Base-by-base conservation (phyloP, 768 basidiomycete species). In the Strobilomyces confusus region DNA sequence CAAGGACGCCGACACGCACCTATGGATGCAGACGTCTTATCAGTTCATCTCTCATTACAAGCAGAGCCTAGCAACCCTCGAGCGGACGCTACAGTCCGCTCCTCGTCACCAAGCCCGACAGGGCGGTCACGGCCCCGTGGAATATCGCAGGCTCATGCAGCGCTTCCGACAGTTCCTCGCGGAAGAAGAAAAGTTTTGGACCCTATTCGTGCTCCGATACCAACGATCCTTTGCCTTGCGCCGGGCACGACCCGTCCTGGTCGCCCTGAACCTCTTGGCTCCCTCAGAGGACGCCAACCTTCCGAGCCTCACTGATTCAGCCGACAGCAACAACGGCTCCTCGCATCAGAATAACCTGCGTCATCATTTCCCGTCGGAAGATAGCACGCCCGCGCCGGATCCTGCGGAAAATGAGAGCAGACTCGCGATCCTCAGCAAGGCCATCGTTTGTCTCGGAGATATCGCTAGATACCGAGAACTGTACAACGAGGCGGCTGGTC, bases 21-120 rank as follows among this genome's bases (percentile, higher is more conserved):
- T 95, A 9, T 95, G 93, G 92, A 90, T 93, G 83, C 87, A 92
- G 65, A 95, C 93, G 0, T 89, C 90, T 34, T 89, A 95, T 70
- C 77, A 81, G 36, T 82, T 92, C 72, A 95, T 95, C 58, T 74
- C 86, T 15, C 76, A 80, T 22, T 95, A 92, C 77, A 93, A 94
- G 68, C 80, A 86, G 57, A 82, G 77, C 44, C 81, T 95, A 62
- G 70, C 82, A 38, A 68, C 75, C 0, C 77, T 92, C 49, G 90
- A 93, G 72, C 81, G 77, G 37, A 69, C 72, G 15, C 69, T 80
- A 34, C 78, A 79, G 69, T 57, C 73, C 59, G 58, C 75, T 68
- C 59, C 69, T 20, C 67, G 70, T 60, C 70, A 59, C 63, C 71
- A 72, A 54, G 62, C 64, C 19, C 69, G 72, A 37, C 70, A 72